Conservation (phyloP, 2,329 filamentous ascomycete species). For the Trichoderma asperellum region DNA sequence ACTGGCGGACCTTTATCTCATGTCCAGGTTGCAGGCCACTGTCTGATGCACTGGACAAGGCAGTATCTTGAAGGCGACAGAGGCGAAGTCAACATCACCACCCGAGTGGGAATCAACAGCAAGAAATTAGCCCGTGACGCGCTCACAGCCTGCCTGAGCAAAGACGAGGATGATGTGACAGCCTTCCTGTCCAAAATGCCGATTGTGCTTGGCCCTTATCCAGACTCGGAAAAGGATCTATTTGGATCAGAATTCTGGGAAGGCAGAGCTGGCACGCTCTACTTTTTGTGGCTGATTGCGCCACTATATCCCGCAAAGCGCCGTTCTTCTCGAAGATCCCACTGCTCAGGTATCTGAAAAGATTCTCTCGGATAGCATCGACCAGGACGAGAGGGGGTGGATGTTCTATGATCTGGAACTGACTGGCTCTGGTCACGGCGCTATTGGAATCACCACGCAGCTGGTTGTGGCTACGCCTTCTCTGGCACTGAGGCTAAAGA, state of each 20-base stretch:
- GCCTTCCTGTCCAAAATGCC: constrained; percentile 48
- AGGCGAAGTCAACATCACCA: constrained; percentile 43
- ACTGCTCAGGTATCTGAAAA: constrained; percentile 61
- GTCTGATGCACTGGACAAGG: constrained; percentile 51
- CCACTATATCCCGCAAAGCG: constrained; percentile 56
- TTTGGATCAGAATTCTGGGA: constrained; percentile 65
- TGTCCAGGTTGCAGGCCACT: constrained; percentile 48
- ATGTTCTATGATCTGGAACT: constrained; percentile 66
- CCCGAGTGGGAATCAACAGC: constrained; percentile 54
- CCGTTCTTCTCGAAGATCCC: constrained; percentile 54
- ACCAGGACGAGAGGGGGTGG: constrained; percentile 55
- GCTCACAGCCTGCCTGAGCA: constrained; percentile 49
- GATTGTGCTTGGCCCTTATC: constrained; percentile 39
- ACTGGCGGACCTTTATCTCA: constrained; percentile 49
- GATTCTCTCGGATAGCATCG: constrained; percentile 55
- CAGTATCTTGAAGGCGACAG: constrained; percentile 51
- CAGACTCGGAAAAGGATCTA: constrained; percentile 41
- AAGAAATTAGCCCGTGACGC: constrained; percentile 54
- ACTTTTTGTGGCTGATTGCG: constrained; percentile 69
- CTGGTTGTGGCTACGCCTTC: constrained; percentile 61
- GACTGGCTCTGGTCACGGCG: constrained; percentile 69
- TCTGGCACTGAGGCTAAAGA: constrained; percentile 57
- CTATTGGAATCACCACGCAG: constrained; percentile 72
- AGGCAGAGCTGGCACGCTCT: constrained; percentile 69
- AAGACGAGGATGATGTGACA: constrained; percentile 44